Percentiles rank a stretch among this genome's conserved stretches.
phyloP scores from a whole-genome alignment of 495 filamentous ascomycete species.

The Xylona heveae region DNA sequence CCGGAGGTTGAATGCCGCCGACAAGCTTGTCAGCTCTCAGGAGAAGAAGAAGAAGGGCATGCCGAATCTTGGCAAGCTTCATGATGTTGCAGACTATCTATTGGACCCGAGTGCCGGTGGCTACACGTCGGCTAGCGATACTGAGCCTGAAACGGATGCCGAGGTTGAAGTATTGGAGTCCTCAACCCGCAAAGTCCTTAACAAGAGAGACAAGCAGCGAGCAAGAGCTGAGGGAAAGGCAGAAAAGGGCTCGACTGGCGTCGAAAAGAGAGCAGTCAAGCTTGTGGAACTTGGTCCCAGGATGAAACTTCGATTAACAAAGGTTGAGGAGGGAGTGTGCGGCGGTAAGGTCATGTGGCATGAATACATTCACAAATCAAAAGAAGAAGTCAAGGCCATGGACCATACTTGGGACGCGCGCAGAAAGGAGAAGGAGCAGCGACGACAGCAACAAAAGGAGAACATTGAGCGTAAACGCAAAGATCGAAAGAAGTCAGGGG shows the following conservation, averaged over 20 bases:
- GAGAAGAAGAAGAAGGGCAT: slow-evolving; percentile 44
- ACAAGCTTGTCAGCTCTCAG: slow-evolving; percentile 36
- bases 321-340: slow-evolving; percentile 91
- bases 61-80: slow-evolving; percentile 73
- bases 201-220: slow-evolving; percentile 35
- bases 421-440: slow-evolving; percentile 62
- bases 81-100: slow-evolving; percentile 91
- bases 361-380: slow-evolving; percentile 69
- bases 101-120: slow-evolving; percentile 68
- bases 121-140: slow-evolving; percentile 82
- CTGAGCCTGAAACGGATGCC: slow-evolving; percentile 81
- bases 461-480: slow-evolving; percentile 4
- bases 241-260: slow-evolving; percentile 11
- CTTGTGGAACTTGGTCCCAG: slow-evolving; percentile 81
- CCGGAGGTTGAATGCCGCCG: slow-evolving; percentile 71
- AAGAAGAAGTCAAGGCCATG: slow-evolving; percentile 49
- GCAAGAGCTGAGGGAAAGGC: slow-evolving; percentile 17
- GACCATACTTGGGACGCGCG: slow-evolving; percentile 63
- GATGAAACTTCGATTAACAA: slow-evolving; percentile 72
- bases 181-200: slow-evolving; percentile 46
- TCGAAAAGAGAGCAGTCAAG: slow-evolving; percentile 76
- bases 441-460: slow-evolving; percentile 28
- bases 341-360: slow-evolving; percentile 94
- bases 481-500: slow-evolving; percentile 13
- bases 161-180: slow-evolving; percentile 80